These are phyloP conservation scores for Prosopis cineraria DNA, from an alignment of 306 rosid genomes.

Conservation along the genomic window DNA sequence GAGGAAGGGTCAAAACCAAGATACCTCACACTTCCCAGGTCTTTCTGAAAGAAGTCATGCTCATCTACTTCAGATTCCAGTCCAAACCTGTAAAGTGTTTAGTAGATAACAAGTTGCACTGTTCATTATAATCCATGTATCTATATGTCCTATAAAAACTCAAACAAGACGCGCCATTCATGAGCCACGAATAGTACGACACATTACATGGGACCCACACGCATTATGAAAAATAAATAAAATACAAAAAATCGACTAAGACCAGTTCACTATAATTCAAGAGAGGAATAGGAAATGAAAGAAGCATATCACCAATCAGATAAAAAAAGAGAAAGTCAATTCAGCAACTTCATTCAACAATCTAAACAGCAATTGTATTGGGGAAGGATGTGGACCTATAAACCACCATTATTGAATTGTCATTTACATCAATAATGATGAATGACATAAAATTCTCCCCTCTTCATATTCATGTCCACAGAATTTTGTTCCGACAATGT, in stretches of 20 bases:
- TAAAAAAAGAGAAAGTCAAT: conserved; percentile 15
- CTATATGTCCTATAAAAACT: too few relatives aligned
- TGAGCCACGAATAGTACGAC: background rate
- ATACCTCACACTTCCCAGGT: conserved; percentile 50
- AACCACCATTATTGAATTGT: conserved; percentile 18
- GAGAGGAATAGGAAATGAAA: conserved; percentile 1
- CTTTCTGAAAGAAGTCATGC: conserved; percentile 52
- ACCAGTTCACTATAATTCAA: background rate
- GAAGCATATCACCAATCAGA: conserved; percentile 2
- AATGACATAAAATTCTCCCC: conserved; percentile 22
- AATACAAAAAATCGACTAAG: background rate
- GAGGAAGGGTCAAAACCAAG: conserved; percentile 50
- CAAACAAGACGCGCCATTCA: background rate
- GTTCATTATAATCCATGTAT: background rate
- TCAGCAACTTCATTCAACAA: conserved; percentile 23
- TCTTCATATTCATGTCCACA: background rate
- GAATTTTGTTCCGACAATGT: conserved; percentile 20
- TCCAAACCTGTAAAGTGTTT: conserved; percentile 46
- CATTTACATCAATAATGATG: background rate
- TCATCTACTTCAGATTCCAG: conserved; percentile 52
- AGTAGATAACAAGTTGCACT: conserved; percentile 21
- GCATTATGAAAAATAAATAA: background rate
- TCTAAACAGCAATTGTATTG: background rate
- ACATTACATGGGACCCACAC: background rate
- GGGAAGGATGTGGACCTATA: background rate